A percentile compares a stretch with the other conserved stretches of the same genome.
phyloP scores from a whole-genome alignment of 2,329 filamentous ascomycete genomes.

The Aphanoascus verrucosus region DNA sequence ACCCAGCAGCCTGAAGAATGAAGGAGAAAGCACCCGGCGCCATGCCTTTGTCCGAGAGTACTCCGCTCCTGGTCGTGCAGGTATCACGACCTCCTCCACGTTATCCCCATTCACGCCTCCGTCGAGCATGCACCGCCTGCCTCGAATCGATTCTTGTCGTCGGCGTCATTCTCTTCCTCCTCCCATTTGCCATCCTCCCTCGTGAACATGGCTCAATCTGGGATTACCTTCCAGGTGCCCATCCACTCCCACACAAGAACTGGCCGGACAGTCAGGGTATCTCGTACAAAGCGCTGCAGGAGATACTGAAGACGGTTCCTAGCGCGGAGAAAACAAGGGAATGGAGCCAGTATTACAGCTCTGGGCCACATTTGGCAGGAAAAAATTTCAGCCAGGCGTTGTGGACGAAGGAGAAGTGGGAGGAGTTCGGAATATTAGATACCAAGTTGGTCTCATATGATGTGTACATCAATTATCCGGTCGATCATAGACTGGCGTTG shows the following conservation, averaged over 20 bases:
- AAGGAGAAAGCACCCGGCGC: constrained; percentile 24
- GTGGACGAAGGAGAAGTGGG: constrained; percentile 66
- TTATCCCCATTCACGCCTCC: constrained; percentile 35
- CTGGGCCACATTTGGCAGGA: constrained; percentile 64
- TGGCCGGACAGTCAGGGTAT: constrained; percentile 40
- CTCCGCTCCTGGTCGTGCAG: constrained; percentile 35
- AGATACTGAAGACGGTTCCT: constrained; percentile 46
- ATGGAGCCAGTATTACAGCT: constrained; percentile 69
- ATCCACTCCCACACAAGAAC: constrained; percentile 28
- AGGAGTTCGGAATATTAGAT: constrained; percentile 55
- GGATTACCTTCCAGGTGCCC: constrained; percentile 33
- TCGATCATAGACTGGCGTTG: constrained; percentile 58
- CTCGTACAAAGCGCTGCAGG: constrained; percentile 44
- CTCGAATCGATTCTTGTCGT: constrained; percentile 32
- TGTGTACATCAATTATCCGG: constrained; percentile 66
- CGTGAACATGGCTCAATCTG: constrained; percentile 29
- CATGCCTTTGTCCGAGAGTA: constrained; percentile 31
- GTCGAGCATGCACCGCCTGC: constrained; percentile 33
- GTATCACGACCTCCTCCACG: constrained; percentile 32
- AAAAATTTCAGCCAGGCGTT: constrained; percentile 66
- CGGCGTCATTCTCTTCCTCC: constrained; percentile 32
- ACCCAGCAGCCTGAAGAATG: constrained; percentile 17
- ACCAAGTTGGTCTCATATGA: constrained; percentile 57
- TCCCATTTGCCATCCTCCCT: constrained; percentile 32
- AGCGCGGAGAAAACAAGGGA: constrained; percentile 48